Evolutionary conservation across 148 eudicot species (phyloP).

Genomic region (Talinum fruticosum): DNA sequence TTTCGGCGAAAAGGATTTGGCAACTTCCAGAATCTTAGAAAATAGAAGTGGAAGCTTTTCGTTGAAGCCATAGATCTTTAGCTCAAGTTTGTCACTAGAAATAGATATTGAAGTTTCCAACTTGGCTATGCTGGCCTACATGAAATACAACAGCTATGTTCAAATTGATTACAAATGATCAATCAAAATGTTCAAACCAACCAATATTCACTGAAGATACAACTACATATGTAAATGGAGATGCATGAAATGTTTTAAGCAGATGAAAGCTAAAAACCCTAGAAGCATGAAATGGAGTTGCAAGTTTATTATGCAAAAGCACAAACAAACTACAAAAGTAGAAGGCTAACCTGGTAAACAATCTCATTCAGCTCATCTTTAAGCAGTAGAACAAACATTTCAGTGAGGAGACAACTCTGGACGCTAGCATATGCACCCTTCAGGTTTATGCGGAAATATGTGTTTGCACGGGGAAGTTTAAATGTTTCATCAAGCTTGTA

Average conservation of each 20-base stretch:
- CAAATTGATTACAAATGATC: conserved; percentile 3
- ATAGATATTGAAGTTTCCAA: conserved; percentile 87
- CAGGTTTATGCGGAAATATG: conserved; percentile 81
- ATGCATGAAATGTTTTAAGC: too few relatives aligned
- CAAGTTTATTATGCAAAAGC: neutral
- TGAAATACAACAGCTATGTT: conserved; percentile 7
- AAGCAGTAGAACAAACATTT: conserved; percentile 70
- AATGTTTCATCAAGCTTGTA: conserved; percentile 86
- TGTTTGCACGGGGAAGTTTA: conserved; percentile 91
- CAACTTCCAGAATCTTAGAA: conserved; percentile 62
- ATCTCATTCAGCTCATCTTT: conserved; percentile 95
- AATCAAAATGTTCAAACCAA: neutral
- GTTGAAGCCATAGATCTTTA: conserved; percentile 89
- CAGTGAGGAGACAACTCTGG: conserved; percentile 75
- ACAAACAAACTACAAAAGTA: conserved; percentile 1
- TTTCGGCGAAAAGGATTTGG: conserved; percentile 66
- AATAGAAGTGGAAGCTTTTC: conserved; percentile 85
- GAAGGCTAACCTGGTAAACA: conserved; percentile 70
- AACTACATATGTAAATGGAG: neutral
- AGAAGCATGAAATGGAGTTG: neutral
- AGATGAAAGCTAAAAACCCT: too few relatives aligned
- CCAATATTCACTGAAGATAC: neutral
- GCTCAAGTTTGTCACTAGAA: conserved; percentile 76
- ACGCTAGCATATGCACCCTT: conserved; percentile 64
- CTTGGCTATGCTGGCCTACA: conserved; percentile 94